Conservation (phyloP, 2,329 filamentous ascomycete species). For the Alternaria brassicae region DNA sequence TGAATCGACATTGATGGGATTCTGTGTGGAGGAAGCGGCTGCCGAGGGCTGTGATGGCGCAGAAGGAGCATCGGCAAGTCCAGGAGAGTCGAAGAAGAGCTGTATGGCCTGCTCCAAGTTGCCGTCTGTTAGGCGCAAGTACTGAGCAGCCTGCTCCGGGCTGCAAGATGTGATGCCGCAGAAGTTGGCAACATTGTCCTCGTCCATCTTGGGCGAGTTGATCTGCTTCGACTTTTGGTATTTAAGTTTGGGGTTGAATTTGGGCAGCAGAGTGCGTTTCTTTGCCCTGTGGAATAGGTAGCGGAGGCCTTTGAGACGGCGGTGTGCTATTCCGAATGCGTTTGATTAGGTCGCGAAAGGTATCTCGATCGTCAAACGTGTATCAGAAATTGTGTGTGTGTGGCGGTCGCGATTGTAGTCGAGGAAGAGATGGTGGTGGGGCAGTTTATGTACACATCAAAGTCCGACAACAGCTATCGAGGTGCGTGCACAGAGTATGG, state of each 20-base stretch:
- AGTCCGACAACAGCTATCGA: constrained; percentile 1
- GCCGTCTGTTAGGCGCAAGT: constrained; percentile 83
- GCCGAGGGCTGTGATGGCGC: constrained; percentile 48
- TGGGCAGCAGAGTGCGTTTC: not conserved
- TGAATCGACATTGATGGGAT: constrained; percentile 76
- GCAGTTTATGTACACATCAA: constrained; percentile 30
- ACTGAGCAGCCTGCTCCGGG: constrained; percentile 77
- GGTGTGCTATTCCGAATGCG: constrained; percentile 1
- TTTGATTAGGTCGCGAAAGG: not conserved
- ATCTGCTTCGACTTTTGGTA: constrained; percentile 4
- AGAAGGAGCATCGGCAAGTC: constrained; percentile 62
- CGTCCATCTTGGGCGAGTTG: constrained; percentile 42
- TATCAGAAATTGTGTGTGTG: constrained; percentile 12
- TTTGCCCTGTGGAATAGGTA: not conserved
- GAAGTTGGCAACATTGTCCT: constrained; percentile 75
- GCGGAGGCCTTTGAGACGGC: not conserved
- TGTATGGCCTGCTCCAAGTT: constrained; percentile 86
- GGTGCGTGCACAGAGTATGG: not conserved
- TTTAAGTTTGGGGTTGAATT: not conserved
- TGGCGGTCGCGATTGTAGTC: constrained; percentile 22
- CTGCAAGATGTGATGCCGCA: constrained; percentile 79
- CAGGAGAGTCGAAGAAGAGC: constrained; percentile 89
- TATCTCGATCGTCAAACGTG: not conserved
- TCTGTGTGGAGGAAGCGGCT: constrained; percentile 53
- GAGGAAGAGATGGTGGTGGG: constrained; percentile 31